Evolutionary conservation across 2,329 filamentous ascomycete species (phyloP).

Genomic region (Onygenales sp.): DNA sequence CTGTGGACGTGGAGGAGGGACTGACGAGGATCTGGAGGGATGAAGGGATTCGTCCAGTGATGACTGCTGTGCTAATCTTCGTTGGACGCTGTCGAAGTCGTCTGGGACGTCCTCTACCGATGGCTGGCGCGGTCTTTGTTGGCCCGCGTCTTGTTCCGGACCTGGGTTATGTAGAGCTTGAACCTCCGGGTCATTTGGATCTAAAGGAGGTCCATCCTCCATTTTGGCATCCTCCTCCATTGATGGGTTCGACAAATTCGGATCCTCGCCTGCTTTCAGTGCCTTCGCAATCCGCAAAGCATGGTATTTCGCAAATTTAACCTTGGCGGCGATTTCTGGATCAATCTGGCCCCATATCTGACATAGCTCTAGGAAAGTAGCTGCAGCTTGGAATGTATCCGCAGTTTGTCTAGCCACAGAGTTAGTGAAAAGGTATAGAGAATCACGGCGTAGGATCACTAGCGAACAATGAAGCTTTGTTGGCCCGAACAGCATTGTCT

Average conservation of each 20-base stretch:
- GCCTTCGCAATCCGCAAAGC: slow-evolving; percentile 84
- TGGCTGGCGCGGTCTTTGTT: slow-evolving; percentile 37
- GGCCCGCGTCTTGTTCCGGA: slow-evolving; percentile 28
- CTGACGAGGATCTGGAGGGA: slow-evolving; percentile 36
- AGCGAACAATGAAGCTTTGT: slow-evolving; percentile 67
- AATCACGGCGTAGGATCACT: slow-evolving; percentile 5
- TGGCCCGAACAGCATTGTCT: slow-evolving; percentile 69
- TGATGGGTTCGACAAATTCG: slow-evolving; percentile 75
- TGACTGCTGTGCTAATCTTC: slow-evolving; percentile 37
- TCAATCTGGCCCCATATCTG: slow-evolving; percentile 74
- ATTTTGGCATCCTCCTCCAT: slow-evolving; percentile 41
- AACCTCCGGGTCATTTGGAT: slow-evolving; percentile 57
- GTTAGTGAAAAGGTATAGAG: slow-evolving; percentile 6
- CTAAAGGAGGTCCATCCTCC: slow-evolving; percentile 42
- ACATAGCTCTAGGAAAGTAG: slow-evolving; percentile 82
- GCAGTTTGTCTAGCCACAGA: slow-evolving; percentile 64
- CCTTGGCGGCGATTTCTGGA: slow-evolving; percentile 69
- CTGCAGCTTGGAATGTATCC: slow-evolving; percentile 85
- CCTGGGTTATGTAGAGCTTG: slow-evolving; percentile 40
- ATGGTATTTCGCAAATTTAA: slow-evolving; percentile 96
- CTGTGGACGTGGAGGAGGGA: slow-evolving; percentile 18
- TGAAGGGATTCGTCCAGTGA: slow-evolving; percentile 42
- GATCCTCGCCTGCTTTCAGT: slow-evolving; percentile 80
- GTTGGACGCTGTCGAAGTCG: slow-evolving; percentile 42
- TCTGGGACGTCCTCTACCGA: slow-evolving; percentile 54